Evolutionary conservation across 176 grass and related monocot genomes (phyloP).

Genomic region (Tuctoria greenei): DNA sequence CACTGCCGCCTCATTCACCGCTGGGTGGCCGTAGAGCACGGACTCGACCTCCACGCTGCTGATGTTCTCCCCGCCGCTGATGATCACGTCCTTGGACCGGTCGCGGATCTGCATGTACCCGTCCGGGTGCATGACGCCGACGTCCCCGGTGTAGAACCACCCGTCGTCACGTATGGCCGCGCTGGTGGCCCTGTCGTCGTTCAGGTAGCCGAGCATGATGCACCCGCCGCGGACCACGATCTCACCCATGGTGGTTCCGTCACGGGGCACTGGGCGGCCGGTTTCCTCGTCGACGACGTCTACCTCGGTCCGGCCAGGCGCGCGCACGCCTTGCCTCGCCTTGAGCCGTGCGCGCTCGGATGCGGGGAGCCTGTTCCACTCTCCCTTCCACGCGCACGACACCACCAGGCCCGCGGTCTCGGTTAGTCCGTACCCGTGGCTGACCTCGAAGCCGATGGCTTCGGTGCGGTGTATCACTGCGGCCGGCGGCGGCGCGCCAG

Average conservation of each 20-base stretch:
- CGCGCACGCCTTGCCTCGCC: too few species aligned
- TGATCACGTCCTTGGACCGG: slow-evolving; percentile 92
- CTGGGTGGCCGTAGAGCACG: slow-evolving; percentile 67
- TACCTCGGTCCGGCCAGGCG: too few species aligned
- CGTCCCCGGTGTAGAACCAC: slow-evolving; percentile 88
- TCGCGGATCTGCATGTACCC: slow-evolving; percentile 82
- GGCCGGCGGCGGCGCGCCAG: slow-evolving; percentile 43
- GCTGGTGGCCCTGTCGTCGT: too few species aligned
- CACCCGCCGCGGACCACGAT: too few species aligned
- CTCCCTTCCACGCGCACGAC: slow-evolving; percentile 72
- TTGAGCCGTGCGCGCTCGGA: too few species aligned
- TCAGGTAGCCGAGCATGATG: too few species aligned
- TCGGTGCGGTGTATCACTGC: slow-evolving; percentile 25
- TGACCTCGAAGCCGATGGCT: slow-evolving; percentile 59
- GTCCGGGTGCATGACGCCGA: slow-evolving; percentile 73
- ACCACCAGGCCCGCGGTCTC: slow-evolving; percentile 52
- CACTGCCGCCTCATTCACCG: slow-evolving; percentile 65
- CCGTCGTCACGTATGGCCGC: slow-evolving; percentile 38
- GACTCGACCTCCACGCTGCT: slow-evolving; percentile 93
- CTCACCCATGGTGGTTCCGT: too few species aligned
- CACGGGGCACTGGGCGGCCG: too few species aligned
- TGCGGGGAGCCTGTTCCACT: slow-evolving; percentile 64
- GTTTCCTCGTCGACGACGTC: too few species aligned
- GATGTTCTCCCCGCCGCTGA: slow-evolving; percentile 89
- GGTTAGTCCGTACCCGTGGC: slow-evolving; percentile 69